A percentile compares a stretch with the other conserved stretches of the same genome.
Conservation (phyloP, 2,329 filamentous ascomycete genomes). For the Stemphylium vesicarium region DNA sequence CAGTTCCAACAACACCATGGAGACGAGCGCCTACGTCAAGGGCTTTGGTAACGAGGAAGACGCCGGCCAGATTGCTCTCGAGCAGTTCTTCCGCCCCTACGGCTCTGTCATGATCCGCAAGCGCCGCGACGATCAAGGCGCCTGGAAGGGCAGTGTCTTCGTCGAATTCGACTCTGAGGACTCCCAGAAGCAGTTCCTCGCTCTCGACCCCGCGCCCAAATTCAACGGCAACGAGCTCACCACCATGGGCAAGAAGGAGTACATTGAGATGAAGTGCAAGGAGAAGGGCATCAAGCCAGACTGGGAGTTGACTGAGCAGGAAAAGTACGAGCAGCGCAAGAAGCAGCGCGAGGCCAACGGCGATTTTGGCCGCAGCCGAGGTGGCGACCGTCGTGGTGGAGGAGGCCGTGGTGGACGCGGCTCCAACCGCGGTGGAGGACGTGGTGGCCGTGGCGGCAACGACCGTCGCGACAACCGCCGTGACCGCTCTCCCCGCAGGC, state of each 20-base stretch:
- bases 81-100: conserved; percentile 85
- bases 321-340: conserved; percentile 19
- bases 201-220: conserved; percentile 77
- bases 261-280: conserved; percentile 64
- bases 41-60: conserved; percentile 87
- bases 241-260: conserved; percentile 87
- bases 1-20: conserved; percentile 69
- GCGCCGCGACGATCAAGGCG: conserved; percentile 70
- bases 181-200: conserved; percentile 79
- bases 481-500: conserved; percentile 33
- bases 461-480: conserved; percentile 29
- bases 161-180: conserved; percentile 88
- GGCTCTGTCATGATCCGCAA: conserved; percentile 84
- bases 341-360: conserved; percentile 31
- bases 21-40: conserved; percentile 86
- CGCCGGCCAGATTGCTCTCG: conserved; percentile 89
- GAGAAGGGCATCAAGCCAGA: conserved; percentile 55
- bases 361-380: conserved; percentile 38
- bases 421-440: conserved; percentile 30
- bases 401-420: conserved; percentile 39
- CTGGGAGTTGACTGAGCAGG: conserved; percentile 45
- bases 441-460: conserved; percentile 26
- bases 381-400: conserved; percentile 35
- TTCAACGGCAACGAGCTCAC: conserved; percentile 81
- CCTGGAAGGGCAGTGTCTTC: conserved; percentile 96